Evolutionary conservation across 805 yeast genomes (phyloP).

Genomic region (Jamesozyma rosinii): DNA sequence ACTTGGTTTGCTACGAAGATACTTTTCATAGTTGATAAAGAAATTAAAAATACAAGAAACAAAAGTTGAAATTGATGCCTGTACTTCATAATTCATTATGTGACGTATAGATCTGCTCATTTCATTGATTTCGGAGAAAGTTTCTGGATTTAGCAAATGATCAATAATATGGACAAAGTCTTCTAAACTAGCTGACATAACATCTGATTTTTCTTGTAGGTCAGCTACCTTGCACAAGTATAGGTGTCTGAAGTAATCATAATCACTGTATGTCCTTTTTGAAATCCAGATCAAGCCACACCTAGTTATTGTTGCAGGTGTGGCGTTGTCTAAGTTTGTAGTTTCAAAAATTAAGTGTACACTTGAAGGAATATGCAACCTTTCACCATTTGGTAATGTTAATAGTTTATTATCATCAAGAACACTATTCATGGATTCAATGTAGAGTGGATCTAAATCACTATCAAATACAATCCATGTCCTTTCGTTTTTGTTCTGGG

Average conservation of each 20-base stretch:
- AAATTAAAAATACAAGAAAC: background rate
- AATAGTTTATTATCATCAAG: slow-evolving; percentile 77
- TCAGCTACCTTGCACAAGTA: background rate
- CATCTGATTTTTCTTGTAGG: background rate
- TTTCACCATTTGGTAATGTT: slow-evolving; percentile 85
- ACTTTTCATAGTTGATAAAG: background rate
- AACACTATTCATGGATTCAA: slow-evolving; percentile 81
- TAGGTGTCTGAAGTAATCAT: background rate
- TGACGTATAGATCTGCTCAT: background rate
- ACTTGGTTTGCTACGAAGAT: background rate
- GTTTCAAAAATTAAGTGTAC: slow-evolving; percentile 71
- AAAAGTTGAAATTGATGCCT: slow-evolving; percentile 1
- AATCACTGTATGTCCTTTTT: background rate
- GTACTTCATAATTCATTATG: slow-evolving; percentile 5
- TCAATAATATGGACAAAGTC: background rate
- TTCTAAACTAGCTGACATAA: background rate
- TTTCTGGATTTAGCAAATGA: background rate
- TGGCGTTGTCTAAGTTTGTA: slow-evolving; percentile 52
- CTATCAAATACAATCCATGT: slow-evolving; percentile 87
- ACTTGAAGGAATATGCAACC: slow-evolving; percentile 56
- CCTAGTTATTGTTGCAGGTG: slow-evolving; percentile 87
- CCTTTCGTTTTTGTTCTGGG: slow-evolving; percentile 36
- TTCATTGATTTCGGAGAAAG: background rate
- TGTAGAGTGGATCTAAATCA: slow-evolving; percentile 90
- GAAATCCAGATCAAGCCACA: slow-evolving; percentile 83